Evolutionary conservation across 2,329 filamentous ascomycete genomes (phyloP), one percentile per base, ranked within the genome.

Genomic region (Saccharata proteae): DNA sequence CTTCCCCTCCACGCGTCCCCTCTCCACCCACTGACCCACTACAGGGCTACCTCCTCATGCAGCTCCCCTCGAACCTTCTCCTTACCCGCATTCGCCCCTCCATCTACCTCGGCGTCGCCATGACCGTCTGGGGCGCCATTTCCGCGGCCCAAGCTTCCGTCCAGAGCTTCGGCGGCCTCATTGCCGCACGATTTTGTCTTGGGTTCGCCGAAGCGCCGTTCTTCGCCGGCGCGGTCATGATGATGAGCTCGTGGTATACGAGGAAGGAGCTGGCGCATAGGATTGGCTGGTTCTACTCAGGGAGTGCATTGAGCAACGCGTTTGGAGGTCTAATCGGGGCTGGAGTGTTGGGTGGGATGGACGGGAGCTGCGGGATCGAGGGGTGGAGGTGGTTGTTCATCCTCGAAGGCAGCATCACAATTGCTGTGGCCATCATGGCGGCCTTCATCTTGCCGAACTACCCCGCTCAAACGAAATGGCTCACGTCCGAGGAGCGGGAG

Each of bases 61-160:
- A 77, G 44, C 51, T 77, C 0, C 73, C 72, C 0, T 74, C 69
- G 0, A 77, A 77, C 38, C 55, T 76, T 35, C 43, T 71, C 0
- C 51, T 76, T 3, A 73, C 69, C 0, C 55, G 64, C 3, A 51
- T 71, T 17, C 57, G 61, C 7, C 71, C 71, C 1, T 67, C 65
- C 2, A 34, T 67, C 1, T 75, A 72, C 38, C 57, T 76, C 2
- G 58, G 65, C 0, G 47, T 51, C 1, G 61, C 61, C 0, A 67
- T 68, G 45, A 52, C 58, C 2, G 28, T 52, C 3, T 62, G 58
- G 57, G 57, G 56, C 8, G 38, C 49, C 1, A 51, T 62, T 8
- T 61, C 56, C 0, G 48, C 46, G 1, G 57, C 64, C n/a, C 69
- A 68, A 16, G 62, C 65, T 0, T 62, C 61, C 2, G 52, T 56